Evolutionary conservation across 192 early-diverging fungal species (phyloP).

Genomic region (Backusella australiensis): DNA sequence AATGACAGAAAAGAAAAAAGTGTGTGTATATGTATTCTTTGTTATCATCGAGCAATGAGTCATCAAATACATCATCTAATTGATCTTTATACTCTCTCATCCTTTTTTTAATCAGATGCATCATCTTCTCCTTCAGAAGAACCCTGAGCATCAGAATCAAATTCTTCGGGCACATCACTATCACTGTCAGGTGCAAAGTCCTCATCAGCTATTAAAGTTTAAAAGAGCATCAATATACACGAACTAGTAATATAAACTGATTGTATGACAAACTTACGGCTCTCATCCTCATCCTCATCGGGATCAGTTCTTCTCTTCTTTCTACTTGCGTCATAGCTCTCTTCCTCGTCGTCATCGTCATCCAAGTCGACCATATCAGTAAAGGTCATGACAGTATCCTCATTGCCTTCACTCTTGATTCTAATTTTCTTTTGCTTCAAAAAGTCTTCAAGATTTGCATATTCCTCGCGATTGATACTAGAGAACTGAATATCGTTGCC

Average conservation of each 20-base stretch:
- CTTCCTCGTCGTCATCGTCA: conserved; percentile 53
- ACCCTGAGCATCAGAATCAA: conserved; percentile 65
- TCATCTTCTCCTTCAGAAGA: conserved; percentile 27
- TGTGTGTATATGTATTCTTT: not conserved
- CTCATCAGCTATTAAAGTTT: conserved; percentile 65
- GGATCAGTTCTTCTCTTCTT: conserved; percentile 35
- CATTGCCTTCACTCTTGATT: conserved; percentile 70
- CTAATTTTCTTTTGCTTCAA: conserved; percentile 81
- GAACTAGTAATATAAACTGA: too few species aligned
- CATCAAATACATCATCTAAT: not conserved
- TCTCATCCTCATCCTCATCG: conserved; percentile 67
- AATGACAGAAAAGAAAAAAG: not conserved
- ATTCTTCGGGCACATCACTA: conserved; percentile 78
- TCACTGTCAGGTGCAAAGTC: conserved; percentile 80
- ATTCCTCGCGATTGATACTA: conserved; percentile 89
- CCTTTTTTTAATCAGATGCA: conserved; percentile 16
- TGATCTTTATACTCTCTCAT: not conserved
- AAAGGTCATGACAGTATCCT: conserved; percentile 41
- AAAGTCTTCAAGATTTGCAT: conserved; percentile 76
- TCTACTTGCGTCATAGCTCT: conserved; percentile 27
- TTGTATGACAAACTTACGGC: conserved; percentile 36
- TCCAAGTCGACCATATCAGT: conserved; percentile 42
- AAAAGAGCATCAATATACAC: conserved; percentile 4
- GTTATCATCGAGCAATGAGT: not conserved
- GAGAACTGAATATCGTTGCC: conserved; percentile 82